These are phyloP conservation scores for Coniochaeta prunicola DNA, from an alignment of 2,329 filamentous ascomycete genomes.

Conservation along the genomic window DNA sequence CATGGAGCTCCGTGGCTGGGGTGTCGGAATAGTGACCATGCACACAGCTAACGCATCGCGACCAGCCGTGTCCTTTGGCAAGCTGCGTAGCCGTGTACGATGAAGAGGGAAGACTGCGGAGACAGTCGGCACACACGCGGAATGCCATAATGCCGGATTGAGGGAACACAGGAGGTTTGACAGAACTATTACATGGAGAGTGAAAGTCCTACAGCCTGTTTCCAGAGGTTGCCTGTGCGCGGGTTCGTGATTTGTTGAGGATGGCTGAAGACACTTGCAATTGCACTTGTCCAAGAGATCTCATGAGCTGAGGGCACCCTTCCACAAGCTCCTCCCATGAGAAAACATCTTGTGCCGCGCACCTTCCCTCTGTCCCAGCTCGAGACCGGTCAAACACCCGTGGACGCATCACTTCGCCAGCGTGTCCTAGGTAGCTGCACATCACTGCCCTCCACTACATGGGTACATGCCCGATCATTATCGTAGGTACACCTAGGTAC, in stretches of 20 bases:
- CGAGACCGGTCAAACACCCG: neutral
- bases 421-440: neutral
- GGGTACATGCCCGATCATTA: too few species aligned
- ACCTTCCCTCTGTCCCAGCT: neutral
- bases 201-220: neutral
- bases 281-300: neutral
- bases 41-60: constrained; percentile 16
- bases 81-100: constrained; percentile 20
- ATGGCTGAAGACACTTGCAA: too few species aligned
- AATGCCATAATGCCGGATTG: constrained; percentile 2
- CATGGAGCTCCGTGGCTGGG: neutral
- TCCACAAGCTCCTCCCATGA: neutral
- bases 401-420: neutral
- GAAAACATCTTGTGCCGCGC: neutral
- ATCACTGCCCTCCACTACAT: too few species aligned
- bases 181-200: neutral
- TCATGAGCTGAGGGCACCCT: neutral
- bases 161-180: neutral
- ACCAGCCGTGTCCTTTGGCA: constrained; percentile 12
- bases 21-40: constrained; percentile 7
- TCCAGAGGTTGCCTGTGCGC: neutral
- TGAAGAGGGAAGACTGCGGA: constrained; percentile 16
- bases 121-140: constrained; percentile 15
- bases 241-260: neutral
- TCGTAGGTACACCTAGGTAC: too few species aligned